phyloP scores from a whole-genome alignment of 192 early-diverging fungal genomes.

The Coemansia sp. region DNA sequence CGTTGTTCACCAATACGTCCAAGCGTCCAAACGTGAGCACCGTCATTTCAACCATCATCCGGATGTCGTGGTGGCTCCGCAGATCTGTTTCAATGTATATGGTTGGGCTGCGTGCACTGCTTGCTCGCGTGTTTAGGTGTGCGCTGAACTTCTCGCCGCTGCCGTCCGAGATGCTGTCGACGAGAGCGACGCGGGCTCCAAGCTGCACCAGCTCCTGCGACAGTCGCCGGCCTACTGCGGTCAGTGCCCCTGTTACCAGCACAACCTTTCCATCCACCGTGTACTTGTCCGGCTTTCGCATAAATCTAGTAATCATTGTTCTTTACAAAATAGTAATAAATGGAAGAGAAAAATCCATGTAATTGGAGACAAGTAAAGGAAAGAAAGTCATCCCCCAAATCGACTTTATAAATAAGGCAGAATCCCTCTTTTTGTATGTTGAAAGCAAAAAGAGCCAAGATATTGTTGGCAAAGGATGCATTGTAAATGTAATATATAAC shows the following conservation, averaged over 20 bases:
- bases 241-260: conserved; percentile 38
- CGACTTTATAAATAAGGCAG: too few relatives aligned
- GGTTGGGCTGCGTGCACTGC: neutral
- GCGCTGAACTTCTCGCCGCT: conserved; percentile 9
- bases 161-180: conserved; percentile 15
- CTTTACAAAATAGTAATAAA: neutral
- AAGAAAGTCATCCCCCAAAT: neutral
- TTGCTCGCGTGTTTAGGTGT: neutral
- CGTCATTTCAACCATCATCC: conserved; percentile 15
- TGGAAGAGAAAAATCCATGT: neutral
- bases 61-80: conserved; percentile 11
- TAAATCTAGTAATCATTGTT: conserved; percentile 3
- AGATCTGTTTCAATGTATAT: conserved; percentile 27
- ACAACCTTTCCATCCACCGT: conserved; percentile 17
- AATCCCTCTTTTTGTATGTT: too few relatives aligned
- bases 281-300: conserved; percentile 8
- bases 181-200: conserved; percentile 29
- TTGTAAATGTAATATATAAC: too few relatives aligned
- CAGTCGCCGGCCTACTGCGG: conserved; percentile 33
- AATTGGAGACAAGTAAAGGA: conserved; percentile 4
- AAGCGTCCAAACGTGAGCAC: conserved; percentile 20
- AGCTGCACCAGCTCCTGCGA: conserved; percentile 11
- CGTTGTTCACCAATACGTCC: conserved; percentile 46
- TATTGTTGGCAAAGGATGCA: too few relatives aligned
- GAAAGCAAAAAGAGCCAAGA: too few relatives aligned